These are phyloP conservation scores for Teratosphaeria pseudoeucalypti DNA, from an alignment of 2,329 filamentous ascomycete species.

Conservation along the genomic window DNA sequence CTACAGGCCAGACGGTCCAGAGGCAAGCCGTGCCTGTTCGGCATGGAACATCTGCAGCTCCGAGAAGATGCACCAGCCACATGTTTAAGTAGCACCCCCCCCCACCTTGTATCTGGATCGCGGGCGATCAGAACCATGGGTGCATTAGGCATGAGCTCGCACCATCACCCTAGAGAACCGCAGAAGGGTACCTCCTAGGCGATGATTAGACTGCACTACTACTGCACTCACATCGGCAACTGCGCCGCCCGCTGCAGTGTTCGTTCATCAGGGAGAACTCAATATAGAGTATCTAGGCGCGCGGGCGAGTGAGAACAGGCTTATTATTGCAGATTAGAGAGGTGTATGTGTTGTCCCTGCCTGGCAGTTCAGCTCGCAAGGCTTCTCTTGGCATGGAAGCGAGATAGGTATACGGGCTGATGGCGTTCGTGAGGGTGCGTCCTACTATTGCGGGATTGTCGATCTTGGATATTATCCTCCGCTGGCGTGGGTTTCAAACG, in stretches of 20 bases:
- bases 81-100: background rate
- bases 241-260: background rate
- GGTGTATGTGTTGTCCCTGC: background rate
- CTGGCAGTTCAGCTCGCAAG: background rate
- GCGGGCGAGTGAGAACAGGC: background rate
- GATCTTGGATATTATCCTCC: background rate
- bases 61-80: background rate
- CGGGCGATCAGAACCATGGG: too few species aligned
- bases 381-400: background rate
- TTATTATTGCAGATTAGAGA: background rate
- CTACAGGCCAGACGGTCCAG: background rate
- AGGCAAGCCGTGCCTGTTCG: background rate
- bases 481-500: background rate
- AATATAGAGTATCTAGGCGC: background rate
- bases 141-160: too few species aligned
- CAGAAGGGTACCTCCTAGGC: too few species aligned
- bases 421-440: background rate
- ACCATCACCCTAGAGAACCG: too few species aligned
- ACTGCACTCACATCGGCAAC: background rate
- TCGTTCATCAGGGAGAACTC: background rate
- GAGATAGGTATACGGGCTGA: background rate
- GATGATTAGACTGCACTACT: background rate
- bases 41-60: background rate
- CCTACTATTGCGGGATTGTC: background rate
- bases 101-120: background rate